Conservation (phyloP, 768 basidiomycete genomes). For the Boletus barrowsii region DNA sequence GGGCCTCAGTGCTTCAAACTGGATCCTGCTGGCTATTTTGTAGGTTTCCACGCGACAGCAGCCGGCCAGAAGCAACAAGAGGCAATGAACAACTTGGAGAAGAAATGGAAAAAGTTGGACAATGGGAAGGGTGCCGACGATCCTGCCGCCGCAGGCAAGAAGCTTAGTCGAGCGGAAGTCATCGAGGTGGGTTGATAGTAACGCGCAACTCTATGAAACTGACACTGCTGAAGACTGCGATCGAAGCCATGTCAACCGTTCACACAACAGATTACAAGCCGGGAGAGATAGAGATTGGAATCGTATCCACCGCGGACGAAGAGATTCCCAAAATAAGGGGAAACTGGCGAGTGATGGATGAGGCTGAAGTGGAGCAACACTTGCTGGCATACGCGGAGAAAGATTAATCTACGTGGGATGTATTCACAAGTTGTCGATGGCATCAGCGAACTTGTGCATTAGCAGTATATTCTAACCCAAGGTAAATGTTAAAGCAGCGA, state of each 20-base stretch:
- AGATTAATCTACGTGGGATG: constrained; percentile 47
- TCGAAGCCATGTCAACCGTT: constrained; percentile 91
- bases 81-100: constrained; percentile 97
- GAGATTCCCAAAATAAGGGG: constrained; percentile 73
- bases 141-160: constrained; percentile 69
- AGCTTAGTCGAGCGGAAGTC: constrained; percentile 70
- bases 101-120: constrained; percentile 96
- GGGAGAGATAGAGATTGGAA: constrained; percentile 93
- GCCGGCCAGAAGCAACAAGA: constrained; percentile 98
- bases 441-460: background rate
- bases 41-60: constrained; percentile 96
- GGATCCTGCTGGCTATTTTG: constrained; percentile 97
- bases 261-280: constrained; percentile 96
- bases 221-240: constrained; percentile 64
- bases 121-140: constrained; percentile 77
- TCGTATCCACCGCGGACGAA: constrained; percentile 73
- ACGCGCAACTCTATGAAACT: background rate
- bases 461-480: background rate
- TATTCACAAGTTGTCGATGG: background rate
- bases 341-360: constrained; percentile 74
- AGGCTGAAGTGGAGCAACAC: constrained; percentile 75
- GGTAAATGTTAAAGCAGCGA: constrained; percentile 37
- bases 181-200: constrained; percentile 67
- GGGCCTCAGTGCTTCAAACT: constrained; percentile 99
- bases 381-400: constrained; percentile 87